Conservation (phyloP, 192 early-diverging fungal genomes). For the Coemansia sp. region DNA sequence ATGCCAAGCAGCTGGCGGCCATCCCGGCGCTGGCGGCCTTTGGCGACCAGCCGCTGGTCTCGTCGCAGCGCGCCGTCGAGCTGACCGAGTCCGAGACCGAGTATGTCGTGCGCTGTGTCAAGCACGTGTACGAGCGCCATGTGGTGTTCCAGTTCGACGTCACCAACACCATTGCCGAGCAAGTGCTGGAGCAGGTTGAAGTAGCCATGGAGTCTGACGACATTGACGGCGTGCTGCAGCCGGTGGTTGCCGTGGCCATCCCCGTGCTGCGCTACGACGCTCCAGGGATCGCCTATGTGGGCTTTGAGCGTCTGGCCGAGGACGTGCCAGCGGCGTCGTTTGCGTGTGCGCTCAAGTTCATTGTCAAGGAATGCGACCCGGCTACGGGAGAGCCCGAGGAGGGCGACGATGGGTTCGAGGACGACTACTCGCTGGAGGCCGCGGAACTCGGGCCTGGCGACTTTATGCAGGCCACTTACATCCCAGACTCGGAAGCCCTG, state of each 20-base stretch:
- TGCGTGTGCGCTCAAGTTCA: slow-evolving; percentile 83
- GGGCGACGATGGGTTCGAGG: slow-evolving; percentile 88
- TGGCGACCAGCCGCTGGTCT: slow-evolving; percentile 74
- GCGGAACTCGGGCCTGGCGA: slow-evolving; percentile 82
- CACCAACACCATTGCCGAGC: slow-evolving; percentile 93
- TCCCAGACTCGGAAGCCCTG: slow-evolving; percentile 72
- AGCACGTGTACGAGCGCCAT: slow-evolving; percentile 90
- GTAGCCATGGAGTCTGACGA: slow-evolving; percentile 79
- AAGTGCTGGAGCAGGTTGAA: slow-evolving; percentile 85
- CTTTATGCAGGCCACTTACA: slow-evolving; percentile 86
- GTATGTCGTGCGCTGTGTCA: slow-evolving; percentile 88
- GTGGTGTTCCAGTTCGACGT: slow-evolving; percentile 97
- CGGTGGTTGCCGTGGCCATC: slow-evolving; percentile 74
- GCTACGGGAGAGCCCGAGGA: slow-evolving; percentile 83
- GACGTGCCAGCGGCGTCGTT: slow-evolving; percentile 61
- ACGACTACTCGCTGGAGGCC: slow-evolving; percentile 92
- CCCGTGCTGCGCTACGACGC: slow-evolving; percentile 74
- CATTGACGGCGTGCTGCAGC: slow-evolving; percentile 58
- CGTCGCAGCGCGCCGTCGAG: slow-evolving; percentile 69
- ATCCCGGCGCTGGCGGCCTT: slow-evolving; percentile 84
- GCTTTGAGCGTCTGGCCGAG: slow-evolving; percentile 67
- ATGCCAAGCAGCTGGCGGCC: slow-evolving; percentile 74
- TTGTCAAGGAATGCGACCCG: slow-evolving; percentile 96
- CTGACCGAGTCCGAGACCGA: slow-evolving; percentile 94
- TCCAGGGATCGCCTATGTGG: slow-evolving; percentile 82